Evolutionary conservation across 345 rosid genomes (phyloP).

Genomic region (Triadica sebifera): DNA sequence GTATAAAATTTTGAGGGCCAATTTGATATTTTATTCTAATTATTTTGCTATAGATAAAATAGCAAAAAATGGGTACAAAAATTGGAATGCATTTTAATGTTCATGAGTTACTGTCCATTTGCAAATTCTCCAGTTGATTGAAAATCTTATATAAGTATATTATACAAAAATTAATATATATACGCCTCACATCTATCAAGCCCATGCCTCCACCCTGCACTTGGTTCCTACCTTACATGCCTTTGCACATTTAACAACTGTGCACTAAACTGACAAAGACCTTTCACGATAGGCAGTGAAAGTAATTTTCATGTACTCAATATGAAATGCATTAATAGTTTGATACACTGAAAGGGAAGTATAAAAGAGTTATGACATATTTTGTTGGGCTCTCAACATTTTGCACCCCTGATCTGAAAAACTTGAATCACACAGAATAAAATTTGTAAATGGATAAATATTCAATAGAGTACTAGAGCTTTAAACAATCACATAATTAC

Average conservation of each 20-base stretch:
- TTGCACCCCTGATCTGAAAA: constrained; percentile 54
- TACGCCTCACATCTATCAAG: neutral
- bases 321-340: neutral
- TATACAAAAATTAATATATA: neutral
- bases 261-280: neutral
- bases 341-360: neutral
- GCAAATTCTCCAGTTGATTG: neutral
- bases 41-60: too few relatives aligned
- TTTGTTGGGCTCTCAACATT: constrained; percentile 49
- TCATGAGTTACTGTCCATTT: neutral
- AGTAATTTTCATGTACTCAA: neutral
- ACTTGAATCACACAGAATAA: constrained; percentile 35
- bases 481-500: constrained; percentile 20
- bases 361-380: constrained; percentile 31
- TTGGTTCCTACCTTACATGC: neutral
- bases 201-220: neutral
- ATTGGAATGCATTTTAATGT: neutral
- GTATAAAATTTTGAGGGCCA: too few relatives aligned
- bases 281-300: neutral
- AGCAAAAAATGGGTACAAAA: too few relatives aligned
- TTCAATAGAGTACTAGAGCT: neutral
- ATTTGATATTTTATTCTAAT: too few relatives aligned
- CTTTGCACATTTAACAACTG: neutral
- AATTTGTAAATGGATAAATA: constrained; percentile 14
- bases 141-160: neutral